Evolutionary conservation across 225 moss, liverwort and hornwort genomes (phyloP), one percentile per base, ranked within the genome.

Genomic region (Antitrichia curtipendula): DNA sequence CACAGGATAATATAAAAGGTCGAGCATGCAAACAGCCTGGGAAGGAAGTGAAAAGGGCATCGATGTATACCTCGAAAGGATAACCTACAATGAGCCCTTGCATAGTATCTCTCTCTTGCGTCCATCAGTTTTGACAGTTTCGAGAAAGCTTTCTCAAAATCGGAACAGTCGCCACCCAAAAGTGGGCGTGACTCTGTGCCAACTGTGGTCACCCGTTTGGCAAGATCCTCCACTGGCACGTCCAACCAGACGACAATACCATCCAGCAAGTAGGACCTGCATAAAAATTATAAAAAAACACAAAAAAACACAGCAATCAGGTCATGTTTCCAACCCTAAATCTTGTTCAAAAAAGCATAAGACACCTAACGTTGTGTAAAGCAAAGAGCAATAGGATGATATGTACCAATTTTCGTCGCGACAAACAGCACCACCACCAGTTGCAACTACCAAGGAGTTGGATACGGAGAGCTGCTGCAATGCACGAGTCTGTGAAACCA

Each of bases 241-340:
- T 99, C 96, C 84, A 99, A 92, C 95, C 95, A 97, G 60, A 96
- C 92, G 28, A 96, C 94, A 45, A 97, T 93, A 56, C 98, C 98
- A 78, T 94, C 93, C 81, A 82, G 84, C 92, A 98, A 86, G 87
- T 93, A 95, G 15, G 90, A 89, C 98, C 98, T 98, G 75, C 76
- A 82, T 32, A 31, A 47, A 31, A 47, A 58, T 54, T 80, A 85
- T 23, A 65, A 82, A 82, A 72, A 28, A 16, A 1, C 5, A 21
- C 4, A 21, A 16, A 24, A 58, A 28, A 43, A 7, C 1, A 0
- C 78, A 85, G 63, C 28, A 81, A 89, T 87, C 56, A 87, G 84
- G 62, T 45, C 57, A 34, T 14, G 21, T 32, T 62, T 80, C 15
- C 3, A 23, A 45, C 24, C 34, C 34, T n/a, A 17, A 63, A 47